Base-by-base conservation (phyloP, 257 asterid species). In the Echites panduratus region DNA sequence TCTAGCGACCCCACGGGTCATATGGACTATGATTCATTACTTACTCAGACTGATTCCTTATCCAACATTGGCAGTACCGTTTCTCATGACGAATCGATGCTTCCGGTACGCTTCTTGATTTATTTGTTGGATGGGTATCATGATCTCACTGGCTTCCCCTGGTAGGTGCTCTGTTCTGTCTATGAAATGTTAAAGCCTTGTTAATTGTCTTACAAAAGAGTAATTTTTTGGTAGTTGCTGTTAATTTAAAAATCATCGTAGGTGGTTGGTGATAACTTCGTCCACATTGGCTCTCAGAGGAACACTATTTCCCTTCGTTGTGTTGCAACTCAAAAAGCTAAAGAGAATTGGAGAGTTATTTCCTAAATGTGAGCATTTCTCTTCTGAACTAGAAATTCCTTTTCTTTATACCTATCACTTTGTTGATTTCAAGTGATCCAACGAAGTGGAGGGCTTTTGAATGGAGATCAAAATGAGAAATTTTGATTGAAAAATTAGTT, bases 251-350 rank as follows among this genome's bases (percentile, higher is more conserved):
- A 27, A n/a, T 40, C 35, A 19, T 38, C 82, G 86, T 78, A 92
- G 99, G 98, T 95, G 99, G 99, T 38, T 89, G 59, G 76, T 87
- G 68, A 92, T 95, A 58, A 87, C 89, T 24, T 85, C 96, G 1
- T 90, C 96, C 64, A 84, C 97, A 1, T 69, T 95, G 79, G 88
- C 87, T 17, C 73, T 87, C 85, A 83, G 98, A 76, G 86, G 92
- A 66, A 74, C 84, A 54, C 49, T 95, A 70, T 82, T 89, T 81
- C 96, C 97, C 68, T 53, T 87, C 38, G 73, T 79, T 16, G 83
- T 95, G 29, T 68, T 90, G 84, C 99, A 94, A 76, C 95, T 91
- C 57, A 85, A 73, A 75, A 94, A 94, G 70, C 66, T 88, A 88
- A 87, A 68, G 85, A 82, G 76, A 76, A 84, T 94, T 59, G 87